Percentiles rank a stretch among this genome's conserved stretches.
These are phyloP conservation scores for Fusarium azukiicola DNA, from an alignment of 2,329 filamentous ascomycete species.

Conservation along the genomic window DNA sequence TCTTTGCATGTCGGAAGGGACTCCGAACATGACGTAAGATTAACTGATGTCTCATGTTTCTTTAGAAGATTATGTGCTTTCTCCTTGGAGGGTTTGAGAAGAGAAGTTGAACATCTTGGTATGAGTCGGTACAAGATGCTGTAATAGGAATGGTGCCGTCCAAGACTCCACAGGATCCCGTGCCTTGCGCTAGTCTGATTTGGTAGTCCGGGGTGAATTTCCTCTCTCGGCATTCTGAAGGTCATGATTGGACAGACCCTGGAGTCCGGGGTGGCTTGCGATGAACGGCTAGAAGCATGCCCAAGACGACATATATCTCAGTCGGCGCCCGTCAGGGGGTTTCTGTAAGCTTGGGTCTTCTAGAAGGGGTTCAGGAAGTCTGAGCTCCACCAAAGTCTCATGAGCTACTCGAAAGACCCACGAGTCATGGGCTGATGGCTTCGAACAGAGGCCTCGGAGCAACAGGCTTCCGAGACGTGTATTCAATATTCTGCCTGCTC, in stretches of 20 bases:
- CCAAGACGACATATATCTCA: not conserved
- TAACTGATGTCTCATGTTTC: constrained; percentile 4
- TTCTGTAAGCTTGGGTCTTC: not conserved
- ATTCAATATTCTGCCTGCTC: too few relatives aligned
- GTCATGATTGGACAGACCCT: not conserved
- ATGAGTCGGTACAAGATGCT: constrained; percentile 8
- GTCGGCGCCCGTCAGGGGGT: not conserved
- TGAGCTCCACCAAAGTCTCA: not conserved
- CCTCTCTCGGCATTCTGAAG: not conserved
- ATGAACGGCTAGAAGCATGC: not conserved
- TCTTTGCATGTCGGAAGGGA: not conserved
- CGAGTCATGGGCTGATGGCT: not conserved
- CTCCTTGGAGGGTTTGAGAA: not conserved
- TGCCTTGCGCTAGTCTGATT: not conserved
- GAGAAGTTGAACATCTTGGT: not conserved
- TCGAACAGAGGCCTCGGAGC: too few relatives aligned
- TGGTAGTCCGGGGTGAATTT: not conserved
- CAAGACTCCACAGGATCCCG: not conserved
- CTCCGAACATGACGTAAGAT: not conserved
- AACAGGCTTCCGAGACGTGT: too few relatives aligned
- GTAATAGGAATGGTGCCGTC: not conserved
- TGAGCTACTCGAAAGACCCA: not conserved
- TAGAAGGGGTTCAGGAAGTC: not conserved
- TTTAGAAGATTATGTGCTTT: not conserved
- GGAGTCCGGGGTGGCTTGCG: not conserved